Percentiles rank a stretch among this genome's conserved stretches.
Conservation (phyloP, 805 yeast species). For the Metschnikowia anglica region DNA sequence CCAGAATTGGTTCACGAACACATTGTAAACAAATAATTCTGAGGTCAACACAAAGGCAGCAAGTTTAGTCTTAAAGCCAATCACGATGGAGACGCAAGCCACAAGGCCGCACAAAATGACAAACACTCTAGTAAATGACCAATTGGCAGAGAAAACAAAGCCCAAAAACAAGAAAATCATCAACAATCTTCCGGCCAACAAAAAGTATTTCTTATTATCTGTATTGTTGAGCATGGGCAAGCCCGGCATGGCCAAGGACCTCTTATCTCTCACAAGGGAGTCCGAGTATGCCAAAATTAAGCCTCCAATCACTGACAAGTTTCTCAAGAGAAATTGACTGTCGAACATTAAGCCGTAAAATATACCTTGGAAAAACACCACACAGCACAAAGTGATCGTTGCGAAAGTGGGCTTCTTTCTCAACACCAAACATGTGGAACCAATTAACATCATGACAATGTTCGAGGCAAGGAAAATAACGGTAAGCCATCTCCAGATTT, state of each 20-base stretch:
- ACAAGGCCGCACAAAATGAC: conserved; percentile 68
- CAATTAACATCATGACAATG: conserved; percentile 65
- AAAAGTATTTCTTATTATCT: conserved; percentile 75
- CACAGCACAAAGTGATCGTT: conserved; percentile 63
- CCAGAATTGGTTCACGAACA: conserved; percentile 89
- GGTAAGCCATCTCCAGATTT: conserved; percentile 73
- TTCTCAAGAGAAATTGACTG: conserved; percentile 77
- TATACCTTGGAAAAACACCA: conserved; percentile 79
- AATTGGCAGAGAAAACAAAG: conserved; percentile 72
- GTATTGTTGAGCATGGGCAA: conserved; percentile 69
- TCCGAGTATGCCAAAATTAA: conserved; percentile 83
- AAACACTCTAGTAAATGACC: conserved; percentile 64
- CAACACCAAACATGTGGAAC: conserved; percentile 69
- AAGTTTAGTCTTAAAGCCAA: conserved; percentile 91
- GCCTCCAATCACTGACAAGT: conserved; percentile 90
- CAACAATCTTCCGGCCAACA: conserved; percentile 85
- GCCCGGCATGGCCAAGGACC: conserved; percentile 68
- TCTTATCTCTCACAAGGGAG: conserved; percentile 73
- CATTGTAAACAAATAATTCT: conserved; percentile 71
- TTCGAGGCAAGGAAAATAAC: conserved; percentile 65
- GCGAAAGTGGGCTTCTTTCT: conserved; percentile 70
- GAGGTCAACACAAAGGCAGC: conserved; percentile 73
- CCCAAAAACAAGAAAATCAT: conserved; percentile 82
- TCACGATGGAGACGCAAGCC: conserved; percentile 73
- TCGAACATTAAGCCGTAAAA: conserved; percentile 87